Percentiles rank a stretch among this genome's conserved stretches.
phyloP scores from a whole-genome alignment of 1,284 basidiomycete species.

The Stygiomarasmius scandens region DNA sequence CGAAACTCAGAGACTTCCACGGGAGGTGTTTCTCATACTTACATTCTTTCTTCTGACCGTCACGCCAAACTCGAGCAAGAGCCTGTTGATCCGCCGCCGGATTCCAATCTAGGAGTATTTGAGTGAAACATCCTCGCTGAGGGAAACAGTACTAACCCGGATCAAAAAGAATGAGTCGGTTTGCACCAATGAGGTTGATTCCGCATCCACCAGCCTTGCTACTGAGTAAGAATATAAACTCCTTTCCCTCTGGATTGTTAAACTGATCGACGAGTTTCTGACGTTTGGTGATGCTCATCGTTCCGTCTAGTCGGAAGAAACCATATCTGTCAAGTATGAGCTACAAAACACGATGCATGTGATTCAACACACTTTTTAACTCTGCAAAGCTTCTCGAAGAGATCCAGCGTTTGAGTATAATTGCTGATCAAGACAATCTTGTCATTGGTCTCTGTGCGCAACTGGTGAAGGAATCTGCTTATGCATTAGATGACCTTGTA shows the following conservation, averaged over 20 bases:
- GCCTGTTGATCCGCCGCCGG: conserved; percentile 99
- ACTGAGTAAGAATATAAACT: conserved; percentile 95
- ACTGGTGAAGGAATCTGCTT: conserved; percentile 83
- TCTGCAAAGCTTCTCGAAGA: conserved; percentile 88
- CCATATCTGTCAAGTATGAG: conserved; percentile 67
- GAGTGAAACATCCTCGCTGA: background rate
- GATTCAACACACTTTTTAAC: conserved; percentile 68
- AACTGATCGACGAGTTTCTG: conserved; percentile 98
- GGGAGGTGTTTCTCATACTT: too few relatives aligned
- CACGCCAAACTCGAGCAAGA: conserved; percentile 97
- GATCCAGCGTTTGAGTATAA: conserved; percentile 95
- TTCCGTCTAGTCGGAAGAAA: conserved; percentile 91
- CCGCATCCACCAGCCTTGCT: conserved; percentile 98
- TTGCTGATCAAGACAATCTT: conserved; percentile 99
- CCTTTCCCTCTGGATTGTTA: conserved; percentile 93
- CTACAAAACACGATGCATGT: background rate
- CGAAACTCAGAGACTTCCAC: too few relatives aligned
- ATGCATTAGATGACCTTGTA: background rate
- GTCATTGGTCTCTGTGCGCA: conserved; percentile 83
- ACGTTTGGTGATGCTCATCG: conserved; percentile 92
- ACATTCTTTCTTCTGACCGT: conserved; percentile 99
- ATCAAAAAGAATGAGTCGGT: conserved; percentile 94
- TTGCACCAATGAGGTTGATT: conserved; percentile 98
- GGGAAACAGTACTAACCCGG: conserved; percentile 61
- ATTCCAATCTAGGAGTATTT: conserved; percentile 81